These are phyloP conservation scores for Boeremia lycopersici DNA, from an alignment of 2,329 filamentous ascomycete genomes.

Conservation along the genomic window DNA sequence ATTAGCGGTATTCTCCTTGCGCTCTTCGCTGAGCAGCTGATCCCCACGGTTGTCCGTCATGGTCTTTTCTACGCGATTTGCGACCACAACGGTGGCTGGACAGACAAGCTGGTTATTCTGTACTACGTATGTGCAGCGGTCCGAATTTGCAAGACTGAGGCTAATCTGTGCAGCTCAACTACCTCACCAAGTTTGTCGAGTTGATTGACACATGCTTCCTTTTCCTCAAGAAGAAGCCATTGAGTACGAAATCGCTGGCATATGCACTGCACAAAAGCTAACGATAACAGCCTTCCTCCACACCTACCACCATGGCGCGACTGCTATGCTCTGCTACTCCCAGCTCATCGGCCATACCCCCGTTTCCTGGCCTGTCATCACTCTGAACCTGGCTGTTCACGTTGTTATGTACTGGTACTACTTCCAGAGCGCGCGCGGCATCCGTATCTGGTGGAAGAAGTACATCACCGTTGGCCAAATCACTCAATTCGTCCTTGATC, in stretches of 20 bases:
- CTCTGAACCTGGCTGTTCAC: conserved; percentile 89
- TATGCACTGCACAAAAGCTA: conserved; percentile 22
- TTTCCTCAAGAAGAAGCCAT: conserved; percentile 98
- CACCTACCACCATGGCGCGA: conserved; percentile 98
- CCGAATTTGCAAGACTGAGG: conserved; percentile 3
- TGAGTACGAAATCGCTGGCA: conserved; percentile 63
- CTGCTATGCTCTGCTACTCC: conserved; percentile 95
- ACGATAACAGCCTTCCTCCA: conserved; percentile 77
- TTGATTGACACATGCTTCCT: conserved; percentile 95
- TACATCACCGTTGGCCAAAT: conserved; percentile 99
- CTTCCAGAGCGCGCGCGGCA: conserved; percentile 95
- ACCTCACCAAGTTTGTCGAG: conserved; percentile 97
- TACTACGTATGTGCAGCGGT: conserved; percentile 79
- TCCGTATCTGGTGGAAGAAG: conserved; percentile 99
- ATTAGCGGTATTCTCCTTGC: conserved; percentile 81
- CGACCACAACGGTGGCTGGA: conserved; percentile 83
- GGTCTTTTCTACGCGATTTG: conserved; percentile 93
- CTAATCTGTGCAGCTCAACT: conserved; percentile 77
- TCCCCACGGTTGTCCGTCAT: conserved; percentile 78
- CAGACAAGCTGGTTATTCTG: conserved; percentile 85
- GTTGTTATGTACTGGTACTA: conserved; percentile 99
- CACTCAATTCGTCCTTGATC: conserved; percentile 94
- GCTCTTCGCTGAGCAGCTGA: conserved; percentile 88
- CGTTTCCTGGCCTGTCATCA: conserved; percentile 94
- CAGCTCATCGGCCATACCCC: conserved; percentile 91